Base-by-base conservation (phyloP, 148 eudicot genomes). In the Suaeda aralocaspica region DNA sequence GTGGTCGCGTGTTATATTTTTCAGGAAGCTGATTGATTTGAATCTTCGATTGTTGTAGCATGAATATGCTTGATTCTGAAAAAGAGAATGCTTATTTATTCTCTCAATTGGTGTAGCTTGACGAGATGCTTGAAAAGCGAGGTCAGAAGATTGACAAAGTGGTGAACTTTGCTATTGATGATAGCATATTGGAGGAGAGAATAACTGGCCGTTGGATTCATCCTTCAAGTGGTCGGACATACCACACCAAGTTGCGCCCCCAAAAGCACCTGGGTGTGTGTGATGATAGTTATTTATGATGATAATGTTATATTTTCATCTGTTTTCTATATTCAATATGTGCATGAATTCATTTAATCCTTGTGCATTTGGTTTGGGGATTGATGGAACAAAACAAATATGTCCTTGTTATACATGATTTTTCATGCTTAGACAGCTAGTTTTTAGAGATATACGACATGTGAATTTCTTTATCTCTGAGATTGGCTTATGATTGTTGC, bases 141-240 rank as follows among this genome's bases (percentile, higher is more conserved):
- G 98, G 98, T 59, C 80, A 69, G 42, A 93, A 88, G 82, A 71
- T 93, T 79, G 95, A 93, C 58, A 87, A 85, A 74, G 96, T 93
- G 63, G 87, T 93, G 60, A 90, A 93, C 82, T 90, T 93, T 85
- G 94, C 92, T 25, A 87, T 90, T 74, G 96, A 93, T 74, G 98
- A 93, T 77, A 68, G 96, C 16, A 82, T 93, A 77, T 80, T 93
- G 83, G 98, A 93, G 74, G 98, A 93, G 79, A 88, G 98, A 76
- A 90, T 93, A 53, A 93, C 98, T 66, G 98, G 98, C 21, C 94
- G 98, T 8, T 88, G 98, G 96, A 88, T 88, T 67, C 96, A 90
- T 81, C 88, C 94, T 33, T 79, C 96, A 39, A 93, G 96, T 80
- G 98, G 98, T 69, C 87, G 98, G 41, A 79, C 85, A 16, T 93